Conservation (phyloP, 1,139 yeast species). For the Candida gigantensis region DNA sequence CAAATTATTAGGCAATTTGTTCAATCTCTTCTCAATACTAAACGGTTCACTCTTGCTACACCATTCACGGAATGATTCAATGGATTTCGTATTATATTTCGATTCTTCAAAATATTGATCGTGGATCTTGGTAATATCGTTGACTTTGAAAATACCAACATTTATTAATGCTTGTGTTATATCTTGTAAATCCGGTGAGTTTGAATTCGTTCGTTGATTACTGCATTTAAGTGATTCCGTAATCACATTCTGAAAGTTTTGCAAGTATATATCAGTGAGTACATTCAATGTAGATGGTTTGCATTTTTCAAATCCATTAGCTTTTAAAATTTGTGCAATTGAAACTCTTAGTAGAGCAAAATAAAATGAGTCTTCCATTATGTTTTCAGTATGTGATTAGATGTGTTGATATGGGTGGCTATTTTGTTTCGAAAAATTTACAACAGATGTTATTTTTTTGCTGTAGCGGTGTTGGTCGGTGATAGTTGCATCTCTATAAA, state of each 20-base stretch:
- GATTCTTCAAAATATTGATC: conserved; percentile 18
- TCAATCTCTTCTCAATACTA: conserved; percentile 26
- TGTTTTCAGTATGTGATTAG: background rate
- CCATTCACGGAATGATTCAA: conserved; percentile 43
- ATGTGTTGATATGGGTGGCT: background rate
- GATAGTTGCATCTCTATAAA: no score
- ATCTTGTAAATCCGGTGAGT: conserved; percentile 52
- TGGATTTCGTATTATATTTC: conserved; percentile 38
- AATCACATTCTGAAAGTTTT: conserved; percentile 52
- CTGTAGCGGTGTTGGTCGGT: no score
- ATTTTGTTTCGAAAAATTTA: no score
- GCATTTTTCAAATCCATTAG: conserved; percentile 73
- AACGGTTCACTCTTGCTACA: conserved; percentile 27
- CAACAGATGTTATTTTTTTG: no score
- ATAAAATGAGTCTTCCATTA: conserved; percentile 48
- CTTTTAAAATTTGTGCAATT: conserved; percentile 64
- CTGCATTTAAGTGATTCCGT: conserved; percentile 35
- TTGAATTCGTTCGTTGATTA: conserved; percentile 15
- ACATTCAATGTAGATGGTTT: conserved; percentile 62
- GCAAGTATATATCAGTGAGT: conserved; percentile 61
- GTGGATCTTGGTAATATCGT: conserved; percentile 15
- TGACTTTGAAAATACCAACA: conserved; percentile 54
- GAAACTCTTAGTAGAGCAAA: conserved; percentile 63
- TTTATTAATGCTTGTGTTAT: conserved; percentile 60
- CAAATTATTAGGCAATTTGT: conserved; percentile 33